Evolutionary conservation across 2,329 filamentous ascomycete species (phyloP).

Genomic region (Cryoendolithus antarcticus): DNA sequence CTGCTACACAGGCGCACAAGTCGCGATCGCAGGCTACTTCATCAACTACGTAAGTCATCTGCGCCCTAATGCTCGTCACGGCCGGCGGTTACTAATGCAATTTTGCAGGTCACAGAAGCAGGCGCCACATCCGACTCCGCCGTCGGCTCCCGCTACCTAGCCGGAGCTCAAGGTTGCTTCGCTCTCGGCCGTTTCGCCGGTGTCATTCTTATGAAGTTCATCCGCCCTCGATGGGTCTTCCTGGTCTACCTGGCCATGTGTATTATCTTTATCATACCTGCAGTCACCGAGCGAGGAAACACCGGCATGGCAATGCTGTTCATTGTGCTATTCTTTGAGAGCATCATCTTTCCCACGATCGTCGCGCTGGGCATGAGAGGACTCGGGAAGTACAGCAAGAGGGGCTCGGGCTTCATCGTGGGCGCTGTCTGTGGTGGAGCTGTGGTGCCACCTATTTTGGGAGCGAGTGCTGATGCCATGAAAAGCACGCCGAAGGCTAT

Average conservation of each 20-base stretch:
- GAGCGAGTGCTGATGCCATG: conserved; percentile 52
- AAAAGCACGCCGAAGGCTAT: conserved; percentile 51
- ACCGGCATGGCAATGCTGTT: conserved; percentile 49
- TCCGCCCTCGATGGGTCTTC: conserved; percentile 58
- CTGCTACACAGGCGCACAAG: conserved; percentile 67
- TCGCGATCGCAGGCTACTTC: conserved; percentile 43
- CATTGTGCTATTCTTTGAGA: conserved; percentile 64
- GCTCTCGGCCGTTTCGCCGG: conserved; percentile 61
- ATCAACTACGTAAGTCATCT: conserved; percentile 40
- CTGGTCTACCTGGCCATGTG: conserved; percentile 50
- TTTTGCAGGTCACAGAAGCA: conserved; percentile 38
- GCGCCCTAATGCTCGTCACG: too few species aligned
- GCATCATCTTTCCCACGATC: conserved; percentile 70
- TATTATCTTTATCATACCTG: conserved; percentile 46
- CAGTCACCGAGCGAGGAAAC: conserved; percentile 40
- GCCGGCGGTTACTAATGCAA: too few species aligned
- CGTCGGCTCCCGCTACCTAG: conserved; percentile 54
- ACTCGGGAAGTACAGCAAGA: conserved; percentile 63
- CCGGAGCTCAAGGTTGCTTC: conserved; percentile 62
- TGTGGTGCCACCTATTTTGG: conserved; percentile 59
- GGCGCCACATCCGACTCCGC: conserved; percentile 41
- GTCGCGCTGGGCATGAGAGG: conserved; percentile 68
- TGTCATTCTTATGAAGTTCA: conserved; percentile 51
- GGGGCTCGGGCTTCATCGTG: conserved; percentile 61
- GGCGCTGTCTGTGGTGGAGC: conserved; percentile 62